Evolutionary conservation across 768 basidiomycete species (phyloP), one percentile per base, ranked within the genome.

Genomic region (Amylocystis lapponica): DNA sequence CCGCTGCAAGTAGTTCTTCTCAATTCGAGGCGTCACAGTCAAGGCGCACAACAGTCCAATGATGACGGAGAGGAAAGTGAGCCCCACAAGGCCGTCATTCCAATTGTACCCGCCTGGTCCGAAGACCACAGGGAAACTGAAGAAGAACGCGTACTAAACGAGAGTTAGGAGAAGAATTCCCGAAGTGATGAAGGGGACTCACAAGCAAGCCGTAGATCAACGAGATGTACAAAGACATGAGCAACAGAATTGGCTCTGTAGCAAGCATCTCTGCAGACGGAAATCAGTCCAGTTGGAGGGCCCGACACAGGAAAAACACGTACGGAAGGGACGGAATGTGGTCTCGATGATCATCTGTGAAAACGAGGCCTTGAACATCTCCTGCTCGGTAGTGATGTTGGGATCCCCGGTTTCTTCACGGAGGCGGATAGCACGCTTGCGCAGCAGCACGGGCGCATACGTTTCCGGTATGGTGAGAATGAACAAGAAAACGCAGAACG

Each of bases 211-310:
- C 66, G 54, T 68, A 71, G 45, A 71, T 63, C 44, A 73, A 56
- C 14, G 68, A 61, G 34, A 72, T 64, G 56, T 70, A 75, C 30
- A 74, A 47, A 6, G 69, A 68, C 36, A 74, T 66, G 11, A 69
- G 56, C 8, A 74, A 54, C 20, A 74, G 59, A 41, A 75, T 72
- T 0, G 70, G 69, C 49, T 75, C 75, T 8, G 66, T 67, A 21
- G 59, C 57, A 16, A 75, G 59, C 63, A 76, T 68, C 32, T 63
- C 51, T 55, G 49, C 1, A 38, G 4, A 16, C 8, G 12, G 20
- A 4, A 34, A 25, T 35, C 17, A 48, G 25, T 7, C 13, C 10
- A 21, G 27, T 16, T 20, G 31, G 34, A 16, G 10, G 13, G 25
- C 27, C 31, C 8, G 20, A 33, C 1, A 41, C 7, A 21, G 16